A percentile compares a stretch with the other conserved stretches of the same genome.
Evolutionary conservation across 2,329 filamentous ascomycete species (phyloP).

Genomic region (Fusarium ramigenum): DNA sequence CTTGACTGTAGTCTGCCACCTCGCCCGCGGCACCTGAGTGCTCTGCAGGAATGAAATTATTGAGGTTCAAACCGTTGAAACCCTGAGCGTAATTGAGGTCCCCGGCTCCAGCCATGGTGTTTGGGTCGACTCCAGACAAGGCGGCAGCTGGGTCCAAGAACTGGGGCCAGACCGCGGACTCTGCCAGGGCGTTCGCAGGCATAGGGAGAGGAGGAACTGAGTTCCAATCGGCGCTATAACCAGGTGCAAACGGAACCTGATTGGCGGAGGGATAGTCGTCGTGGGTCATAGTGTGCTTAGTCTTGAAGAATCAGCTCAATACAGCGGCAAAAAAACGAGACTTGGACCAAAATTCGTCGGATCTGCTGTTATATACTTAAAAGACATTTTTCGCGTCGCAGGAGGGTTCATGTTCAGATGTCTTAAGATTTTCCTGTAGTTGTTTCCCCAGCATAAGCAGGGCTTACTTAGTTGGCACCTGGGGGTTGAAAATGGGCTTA

Average conservation of each 20-base stretch:
- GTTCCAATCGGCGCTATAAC: neutral
- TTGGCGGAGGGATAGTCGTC: neutral
- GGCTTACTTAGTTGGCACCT: neutral
- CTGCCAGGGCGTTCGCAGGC: neutral
- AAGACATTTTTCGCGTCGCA: fast-evolving
- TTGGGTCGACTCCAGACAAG: neutral
- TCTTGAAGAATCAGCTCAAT: neutral
- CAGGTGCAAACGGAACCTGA: neutral
- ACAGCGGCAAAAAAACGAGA: neutral
- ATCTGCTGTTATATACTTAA: neutral
- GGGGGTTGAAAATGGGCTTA: neutral
- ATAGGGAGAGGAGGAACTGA: neutral
- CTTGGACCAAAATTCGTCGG: neutral
- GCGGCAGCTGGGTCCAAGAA: neutral
- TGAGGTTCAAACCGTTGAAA: neutral
- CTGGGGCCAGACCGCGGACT: neutral
- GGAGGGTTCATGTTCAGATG: fast-evolving
- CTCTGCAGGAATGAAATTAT: fast-evolving
- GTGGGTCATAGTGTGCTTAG: neutral
- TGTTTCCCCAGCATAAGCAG: fast-evolving
- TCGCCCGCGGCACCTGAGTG: neutral
- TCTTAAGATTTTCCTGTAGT: fast-evolving
- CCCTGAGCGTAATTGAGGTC: neutral
- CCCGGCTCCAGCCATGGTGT: neutral
- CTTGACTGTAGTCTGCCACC: fast-evolving